These are phyloP conservation scores for Fusarium stilboides DNA, from an alignment of 2,329 filamentous ascomycete species.

Conservation along the genomic window DNA sequence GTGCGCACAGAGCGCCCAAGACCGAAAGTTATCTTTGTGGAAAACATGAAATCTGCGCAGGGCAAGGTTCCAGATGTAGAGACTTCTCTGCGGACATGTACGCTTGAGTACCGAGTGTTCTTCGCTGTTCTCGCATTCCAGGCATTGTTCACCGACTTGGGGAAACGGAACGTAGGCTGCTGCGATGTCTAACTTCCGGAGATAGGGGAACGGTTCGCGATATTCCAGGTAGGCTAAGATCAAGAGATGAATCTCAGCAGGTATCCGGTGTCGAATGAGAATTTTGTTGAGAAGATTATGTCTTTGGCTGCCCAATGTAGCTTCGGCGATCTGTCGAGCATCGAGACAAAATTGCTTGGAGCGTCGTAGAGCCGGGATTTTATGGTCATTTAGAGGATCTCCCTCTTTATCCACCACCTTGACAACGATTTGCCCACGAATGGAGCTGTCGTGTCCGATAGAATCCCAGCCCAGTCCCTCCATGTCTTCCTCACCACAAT, in stretches of 20 bases:
- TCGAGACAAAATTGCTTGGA: slow-evolving; percentile 31
- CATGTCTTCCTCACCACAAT: not conserved
- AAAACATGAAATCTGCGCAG: slow-evolving; percentile 19
- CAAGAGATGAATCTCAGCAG: not conserved
- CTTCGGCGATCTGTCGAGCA: slow-evolving; percentile 4
- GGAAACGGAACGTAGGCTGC: slow-evolving; percentile 17
- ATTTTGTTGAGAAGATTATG: not conserved
- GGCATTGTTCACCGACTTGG: not conserved
- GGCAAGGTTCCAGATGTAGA: slow-evolving; percentile 21
- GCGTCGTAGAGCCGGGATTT: slow-evolving; percentile 3
- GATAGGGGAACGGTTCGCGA: not conserved
- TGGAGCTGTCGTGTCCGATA: slow-evolving; percentile 11
- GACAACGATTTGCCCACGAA: not conserved
- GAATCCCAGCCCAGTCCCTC: slow-evolving; percentile 2
- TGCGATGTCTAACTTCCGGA: slow-evolving; percentile 7
- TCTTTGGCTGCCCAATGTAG: not conserved
- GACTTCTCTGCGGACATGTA: not conserved
- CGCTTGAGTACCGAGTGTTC: not conserved
- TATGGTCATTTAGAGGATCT: not conserved
- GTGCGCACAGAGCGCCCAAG: slow-evolving; percentile 1
- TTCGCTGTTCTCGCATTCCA: not conserved
- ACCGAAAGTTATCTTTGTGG: not conserved
- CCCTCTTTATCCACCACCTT: no score
- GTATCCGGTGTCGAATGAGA: not conserved
- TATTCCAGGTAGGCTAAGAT: slow-evolving; percentile 1